These are phyloP conservation scores for Globisporangium apiculatum DNA, from an alignment of 352 stramenopile species.

Conservation along the genomic window DNA sequence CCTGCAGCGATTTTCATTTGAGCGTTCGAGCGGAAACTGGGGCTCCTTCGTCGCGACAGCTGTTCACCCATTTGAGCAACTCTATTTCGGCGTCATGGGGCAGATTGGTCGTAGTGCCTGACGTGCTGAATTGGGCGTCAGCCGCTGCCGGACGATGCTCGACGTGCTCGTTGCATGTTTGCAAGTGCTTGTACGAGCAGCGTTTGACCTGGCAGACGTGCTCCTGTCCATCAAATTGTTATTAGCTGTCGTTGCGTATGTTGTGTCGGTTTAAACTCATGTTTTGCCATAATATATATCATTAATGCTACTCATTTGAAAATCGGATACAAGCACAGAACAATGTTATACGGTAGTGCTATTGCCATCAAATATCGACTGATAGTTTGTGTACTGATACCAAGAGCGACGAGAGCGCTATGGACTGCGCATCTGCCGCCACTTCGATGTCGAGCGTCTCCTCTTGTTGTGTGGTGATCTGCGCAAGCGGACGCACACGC, in stretches of 20 bases:
- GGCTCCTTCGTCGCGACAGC: neutral
- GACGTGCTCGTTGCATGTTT: neutral
- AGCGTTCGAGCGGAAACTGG: neutral
- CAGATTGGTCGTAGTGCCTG: neutral
- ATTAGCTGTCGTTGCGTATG: neutral
- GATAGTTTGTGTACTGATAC: too few relatives aligned
- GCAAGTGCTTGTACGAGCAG: neutral
- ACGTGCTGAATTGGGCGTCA: neutral
- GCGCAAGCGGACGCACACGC: neutral
- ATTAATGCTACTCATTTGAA: neutral
- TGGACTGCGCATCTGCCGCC: too few relatives aligned
- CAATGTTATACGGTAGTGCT: too few relatives aligned
- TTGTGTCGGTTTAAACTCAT: neutral
- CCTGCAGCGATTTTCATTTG: neutral
- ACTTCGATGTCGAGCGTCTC: too few relatives aligned
- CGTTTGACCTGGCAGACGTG: neutral
- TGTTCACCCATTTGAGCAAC: constrained; percentile 1
- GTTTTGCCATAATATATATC: neutral
- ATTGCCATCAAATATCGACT: accelerated
- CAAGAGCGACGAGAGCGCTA: too few relatives aligned
- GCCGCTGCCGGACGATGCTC: neutral
- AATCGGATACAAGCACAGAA: constrained; percentile 2
- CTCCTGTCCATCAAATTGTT: constrained; percentile 1
- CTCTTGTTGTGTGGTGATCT: neutral
- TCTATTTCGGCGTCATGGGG: neutral